These are phyloP conservation scores for Erythrobasidium hasegawianum DNA, from an alignment of 1,284 basidiomycete genomes.

Conservation along the genomic window DNA sequence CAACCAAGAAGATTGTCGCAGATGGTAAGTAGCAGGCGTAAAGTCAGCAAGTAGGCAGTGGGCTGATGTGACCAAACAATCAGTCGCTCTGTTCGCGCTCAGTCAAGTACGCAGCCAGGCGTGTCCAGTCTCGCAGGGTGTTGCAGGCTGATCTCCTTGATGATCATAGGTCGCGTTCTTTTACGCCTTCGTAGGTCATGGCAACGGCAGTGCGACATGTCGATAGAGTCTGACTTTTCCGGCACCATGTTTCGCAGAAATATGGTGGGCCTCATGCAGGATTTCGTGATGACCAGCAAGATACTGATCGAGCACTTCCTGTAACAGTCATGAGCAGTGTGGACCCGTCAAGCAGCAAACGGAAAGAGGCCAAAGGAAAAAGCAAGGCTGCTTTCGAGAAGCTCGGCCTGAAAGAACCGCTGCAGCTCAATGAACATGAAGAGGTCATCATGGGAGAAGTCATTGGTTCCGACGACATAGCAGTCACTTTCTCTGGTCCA, in stretches of 20 bases:
- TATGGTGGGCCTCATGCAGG: neutral
- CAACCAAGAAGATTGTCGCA: slow-evolving; percentile 32
- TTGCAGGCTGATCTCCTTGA: neutral
- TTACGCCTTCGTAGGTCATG: slow-evolving; percentile 49
- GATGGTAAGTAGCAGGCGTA: slow-evolving; percentile 20
- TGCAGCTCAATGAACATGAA: slow-evolving; percentile 76
- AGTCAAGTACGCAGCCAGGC: slow-evolving; percentile 6
- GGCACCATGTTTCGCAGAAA: neutral
- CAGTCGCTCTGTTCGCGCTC: slow-evolving; percentile 30
- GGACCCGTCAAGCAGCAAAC: slow-evolving; percentile 54
- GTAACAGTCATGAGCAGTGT: slow-evolving; percentile 48
- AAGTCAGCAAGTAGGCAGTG: neutral
- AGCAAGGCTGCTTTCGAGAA: slow-evolving; percentile 66
- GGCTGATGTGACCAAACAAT: neutral
- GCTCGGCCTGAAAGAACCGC: slow-evolving; percentile 61
- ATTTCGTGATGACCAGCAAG: too few species aligned
- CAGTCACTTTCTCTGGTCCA: slow-evolving; percentile 66
- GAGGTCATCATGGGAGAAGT: slow-evolving; percentile 76
- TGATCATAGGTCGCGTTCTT: slow-evolving; percentile 48
- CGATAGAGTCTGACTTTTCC: too few species aligned
- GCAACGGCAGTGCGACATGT: neutral
- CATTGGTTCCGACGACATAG: slow-evolving; percentile 79
- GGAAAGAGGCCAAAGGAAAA: slow-evolving; percentile 61
- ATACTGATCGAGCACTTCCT: neutral
- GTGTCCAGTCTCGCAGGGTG: neutral